Evolutionary conservation across 2,329 filamentous ascomycete genomes (phyloP).

Genomic region (Neonectria neomacrospora): DNA sequence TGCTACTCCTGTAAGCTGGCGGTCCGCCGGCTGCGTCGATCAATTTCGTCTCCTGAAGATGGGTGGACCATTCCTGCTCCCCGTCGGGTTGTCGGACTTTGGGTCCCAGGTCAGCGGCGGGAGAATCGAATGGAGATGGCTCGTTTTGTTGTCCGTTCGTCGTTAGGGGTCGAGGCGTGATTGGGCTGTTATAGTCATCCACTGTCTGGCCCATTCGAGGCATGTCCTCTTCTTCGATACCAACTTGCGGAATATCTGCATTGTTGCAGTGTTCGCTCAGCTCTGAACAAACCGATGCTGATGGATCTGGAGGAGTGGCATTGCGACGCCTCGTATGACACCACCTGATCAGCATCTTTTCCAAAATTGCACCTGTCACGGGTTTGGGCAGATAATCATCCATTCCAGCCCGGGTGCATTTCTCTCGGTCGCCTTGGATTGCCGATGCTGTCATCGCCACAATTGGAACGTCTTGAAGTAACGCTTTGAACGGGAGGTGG

Average conservation of each 20-base stretch:
- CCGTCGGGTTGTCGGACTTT: slow-evolving; percentile 50
- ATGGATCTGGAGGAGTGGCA: slow-evolving; percentile 40
- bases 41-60: slow-evolving; percentile 59
- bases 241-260: slow-evolving; percentile 54
- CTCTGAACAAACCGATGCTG: slow-evolving; percentile 59
- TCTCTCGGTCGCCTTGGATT: slow-evolving; percentile 80
- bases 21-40: slow-evolving; percentile 58
- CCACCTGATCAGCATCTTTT: slow-evolving; percentile 79
- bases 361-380: slow-evolving; percentile 74
- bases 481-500: slow-evolving; percentile 70
- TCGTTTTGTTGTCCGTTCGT: slow-evolving; percentile 53
- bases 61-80: slow-evolving; percentile 56
- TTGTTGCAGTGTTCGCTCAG: slow-evolving; percentile 56
- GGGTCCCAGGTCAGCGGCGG: slow-evolving; percentile 48
- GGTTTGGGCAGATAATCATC: slow-evolving; percentile 81
- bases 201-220: slow-evolving; percentile 24
- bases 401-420: slow-evolving; percentile 79
- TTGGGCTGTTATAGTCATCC: slow-evolving; percentile 49
- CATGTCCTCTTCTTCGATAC: slow-evolving; percentile 44
- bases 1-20: slow-evolving; percentile 46
- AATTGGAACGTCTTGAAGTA: slow-evolving; percentile 73
- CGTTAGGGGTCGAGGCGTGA: slow-evolving; percentile 56
- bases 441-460: slow-evolving; percentile 86
- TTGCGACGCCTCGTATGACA: slow-evolving; percentile 52
- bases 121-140: slow-evolving; percentile 55